phyloP scores from a whole-genome alignment of 1,139 yeast genomes.

The Chernovozyma sophiae-reginae region DNA sequence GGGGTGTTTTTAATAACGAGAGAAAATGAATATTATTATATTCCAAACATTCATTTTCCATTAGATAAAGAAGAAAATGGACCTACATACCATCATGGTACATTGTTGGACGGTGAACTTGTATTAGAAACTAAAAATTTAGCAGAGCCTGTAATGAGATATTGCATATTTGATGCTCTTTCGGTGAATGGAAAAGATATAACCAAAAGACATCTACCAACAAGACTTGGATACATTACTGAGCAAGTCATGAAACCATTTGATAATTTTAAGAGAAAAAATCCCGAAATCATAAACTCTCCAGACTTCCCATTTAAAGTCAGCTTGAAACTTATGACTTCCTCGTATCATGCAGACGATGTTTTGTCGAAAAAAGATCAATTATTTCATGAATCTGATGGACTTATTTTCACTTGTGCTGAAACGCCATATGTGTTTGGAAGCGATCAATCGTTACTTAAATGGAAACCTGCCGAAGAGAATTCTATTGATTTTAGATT shows the following conservation, averaged over 20 bases:
- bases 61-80: constrained; percentile 47
- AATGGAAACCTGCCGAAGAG: constrained; percentile 98
- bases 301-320: constrained; percentile 77
- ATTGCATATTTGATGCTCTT: constrained; percentile 86
- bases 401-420: constrained; percentile 88
- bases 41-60: constrained; percentile 86
- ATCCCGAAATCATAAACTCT: constrained; percentile 69
- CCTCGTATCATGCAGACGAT: constrained; percentile 71
- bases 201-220: constrained; percentile 66
- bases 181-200: constrained; percentile 75
- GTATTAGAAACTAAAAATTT: constrained; percentile 53
- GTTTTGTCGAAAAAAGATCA: constrained; percentile 72
- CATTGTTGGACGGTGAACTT: constrained; percentile 90
- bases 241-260: constrained; percentile 81
- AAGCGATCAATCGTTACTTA: constrained; percentile 74
- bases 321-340: constrained; percentile 82
- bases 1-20: constrained; percentile 78
- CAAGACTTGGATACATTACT: constrained; percentile 84
- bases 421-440: constrained; percentile 85
- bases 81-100: constrained; percentile 71
- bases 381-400: constrained; percentile 87
- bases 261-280: constrained; percentile 56
- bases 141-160: constrained; percentile 53
- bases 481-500: constrained; percentile 87
- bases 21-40: constrained; percentile 77